Evolutionary conservation across 2,329 filamentous ascomycete genomes (phyloP).

Genomic region (Laburnicola sp.): DNA sequence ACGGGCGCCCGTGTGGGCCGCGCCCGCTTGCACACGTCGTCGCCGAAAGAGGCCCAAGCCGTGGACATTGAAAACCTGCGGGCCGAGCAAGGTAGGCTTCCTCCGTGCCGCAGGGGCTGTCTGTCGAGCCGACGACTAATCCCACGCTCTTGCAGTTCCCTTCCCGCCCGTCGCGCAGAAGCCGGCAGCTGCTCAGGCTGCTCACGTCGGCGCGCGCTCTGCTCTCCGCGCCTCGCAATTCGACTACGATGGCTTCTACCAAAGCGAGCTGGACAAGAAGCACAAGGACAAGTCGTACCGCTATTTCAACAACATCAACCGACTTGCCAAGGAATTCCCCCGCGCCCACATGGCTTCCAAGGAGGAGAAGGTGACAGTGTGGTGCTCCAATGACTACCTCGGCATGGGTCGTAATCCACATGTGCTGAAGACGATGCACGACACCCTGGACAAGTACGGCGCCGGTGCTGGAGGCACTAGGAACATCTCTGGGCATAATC

Average conservation of each 20-base stretch:
- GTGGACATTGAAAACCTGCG: constrained; percentile 60
- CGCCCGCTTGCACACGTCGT: constrained; percentile 80
- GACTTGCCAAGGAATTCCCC: constrained; percentile 92
- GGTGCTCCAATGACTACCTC: constrained; percentile 99
- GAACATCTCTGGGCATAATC: constrained; percentile 98
- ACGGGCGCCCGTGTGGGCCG: constrained; percentile 54
- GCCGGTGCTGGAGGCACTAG: constrained; percentile 93
- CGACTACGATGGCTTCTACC: constrained; percentile 89
- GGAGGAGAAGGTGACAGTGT: constrained; percentile 89
- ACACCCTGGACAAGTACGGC: constrained; percentile 91
- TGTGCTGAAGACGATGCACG: constrained; percentile 89
- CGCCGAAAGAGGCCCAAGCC: constrained; percentile 74
- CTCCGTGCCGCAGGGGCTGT: background rate
- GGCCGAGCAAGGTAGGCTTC: constrained; percentile 48
- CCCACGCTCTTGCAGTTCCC: constrained; percentile 26
- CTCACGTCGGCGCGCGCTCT: constrained; percentile 50
- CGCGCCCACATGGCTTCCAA: constrained; percentile 84
- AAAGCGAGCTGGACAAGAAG: constrained; percentile 90
- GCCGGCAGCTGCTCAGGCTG: constrained; percentile 23
- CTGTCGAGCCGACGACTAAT: too few species aligned
- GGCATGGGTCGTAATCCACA: constrained; percentile 93
- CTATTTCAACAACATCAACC: constrained; percentile 99
- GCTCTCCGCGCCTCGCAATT: constrained; percentile 64
- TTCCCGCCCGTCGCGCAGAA: constrained; percentile 36
- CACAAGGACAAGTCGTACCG: constrained; percentile 99